Percentiles rank a stretch among this genome's conserved stretches.
Evolutionary conservation across 148 eudicot genomes (phyloP).

Genomic region (Camellia japonica): DNA sequence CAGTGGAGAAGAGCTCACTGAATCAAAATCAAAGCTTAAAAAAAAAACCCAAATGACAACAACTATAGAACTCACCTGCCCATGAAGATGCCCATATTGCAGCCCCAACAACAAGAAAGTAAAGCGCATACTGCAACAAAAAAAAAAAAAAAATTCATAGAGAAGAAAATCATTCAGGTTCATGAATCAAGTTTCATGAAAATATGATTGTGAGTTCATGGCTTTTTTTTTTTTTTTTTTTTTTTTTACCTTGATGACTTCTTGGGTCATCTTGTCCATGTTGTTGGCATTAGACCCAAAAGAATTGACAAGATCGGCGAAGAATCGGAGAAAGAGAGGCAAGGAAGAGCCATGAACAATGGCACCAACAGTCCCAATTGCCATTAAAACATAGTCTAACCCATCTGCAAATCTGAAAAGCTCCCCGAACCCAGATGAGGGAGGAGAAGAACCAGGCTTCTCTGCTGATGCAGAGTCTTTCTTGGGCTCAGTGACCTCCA

Average conservation of each 20-base stretch:
- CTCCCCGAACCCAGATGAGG: slow-evolving; percentile 55
- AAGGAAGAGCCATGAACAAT: slow-evolving; percentile 92
- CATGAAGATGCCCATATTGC: slow-evolving; percentile 99
- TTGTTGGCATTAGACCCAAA: slow-evolving; percentile 83
- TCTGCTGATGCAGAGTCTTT: slow-evolving; percentile 24
- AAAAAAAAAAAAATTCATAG: neutral
- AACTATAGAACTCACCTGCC: slow-evolving; percentile 59
- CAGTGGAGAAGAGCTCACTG: neutral
- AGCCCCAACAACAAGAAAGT: slow-evolving; percentile 98
- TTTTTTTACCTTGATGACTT: slow-evolving; percentile 74
- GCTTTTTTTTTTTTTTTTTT: too few species aligned
- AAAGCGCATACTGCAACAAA: slow-evolving; percentile 81
- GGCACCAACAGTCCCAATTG: slow-evolving; percentile 86
- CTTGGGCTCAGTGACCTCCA: slow-evolving; percentile 27
- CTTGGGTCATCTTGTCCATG: slow-evolving; percentile 87
- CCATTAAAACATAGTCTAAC: slow-evolving; percentile 75
- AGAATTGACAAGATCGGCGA: slow-evolving; percentile 99
- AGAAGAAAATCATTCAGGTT: neutral
- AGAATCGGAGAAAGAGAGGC: slow-evolving; percentile 87
- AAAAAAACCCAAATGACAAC: neutral
- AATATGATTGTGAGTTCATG: neutral
- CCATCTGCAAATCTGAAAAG: slow-evolving; percentile 89
- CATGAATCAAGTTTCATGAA: too few species aligned
- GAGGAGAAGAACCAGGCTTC: slow-evolving; percentile 36
- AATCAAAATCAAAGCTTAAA: neutral